Evolutionary conservation across 257 asterid genomes (phyloP).

Genomic region (Fraxinus anomala): DNA sequence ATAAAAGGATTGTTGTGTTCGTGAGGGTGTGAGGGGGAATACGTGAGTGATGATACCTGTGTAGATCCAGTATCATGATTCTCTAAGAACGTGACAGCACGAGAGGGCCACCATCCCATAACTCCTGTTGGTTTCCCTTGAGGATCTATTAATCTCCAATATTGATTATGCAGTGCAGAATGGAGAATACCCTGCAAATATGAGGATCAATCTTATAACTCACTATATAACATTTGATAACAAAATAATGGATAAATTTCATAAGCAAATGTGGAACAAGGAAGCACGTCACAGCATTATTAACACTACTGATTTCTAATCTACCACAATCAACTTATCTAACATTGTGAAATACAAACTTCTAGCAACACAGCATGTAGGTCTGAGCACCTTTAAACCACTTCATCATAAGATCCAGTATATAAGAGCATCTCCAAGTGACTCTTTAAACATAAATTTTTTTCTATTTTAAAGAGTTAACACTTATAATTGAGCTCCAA

Average conservation of each 20-base stretch:
- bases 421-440: too few relatives aligned
- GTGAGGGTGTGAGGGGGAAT: not conserved
- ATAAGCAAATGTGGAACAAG: not conserved
- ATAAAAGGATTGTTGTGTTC: too few relatives aligned
- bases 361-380: too few relatives aligned
- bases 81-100: constrained; percentile 65
- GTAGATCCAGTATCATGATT: constrained; percentile 71
- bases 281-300: not conserved
- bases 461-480: too few relatives aligned
- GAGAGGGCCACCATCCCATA: constrained; percentile 74
- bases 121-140: constrained; percentile 70
- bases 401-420: not conserved
- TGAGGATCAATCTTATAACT: not conserved
- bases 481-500: too few relatives aligned
- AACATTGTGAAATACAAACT: too few relatives aligned
- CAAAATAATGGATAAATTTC: too few relatives aligned
- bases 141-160: constrained; percentile 59
- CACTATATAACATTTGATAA: not conserved
- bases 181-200: constrained; percentile 44
- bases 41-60: constrained; percentile 38
- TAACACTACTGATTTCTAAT: not conserved
- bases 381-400: too few relatives aligned
- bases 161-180: constrained; percentile 47
- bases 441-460: too few relatives aligned
- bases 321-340: not conserved